phyloP scores from a whole-genome alignment of 192 early-diverging fungal species.

The Rhizophagus sp. region DNA sequence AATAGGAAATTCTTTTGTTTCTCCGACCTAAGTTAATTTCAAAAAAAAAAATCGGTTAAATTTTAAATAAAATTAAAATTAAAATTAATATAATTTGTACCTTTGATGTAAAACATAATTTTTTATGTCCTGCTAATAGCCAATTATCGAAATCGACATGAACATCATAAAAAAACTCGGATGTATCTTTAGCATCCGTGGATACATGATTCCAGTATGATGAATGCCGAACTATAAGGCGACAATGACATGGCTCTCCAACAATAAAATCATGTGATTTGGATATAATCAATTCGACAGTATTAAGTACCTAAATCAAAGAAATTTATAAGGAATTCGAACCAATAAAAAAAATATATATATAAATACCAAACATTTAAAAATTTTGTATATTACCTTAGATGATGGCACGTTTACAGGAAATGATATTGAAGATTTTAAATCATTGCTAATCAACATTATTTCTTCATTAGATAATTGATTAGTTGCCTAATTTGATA shows the following conservation, averaged over 20 bases:
- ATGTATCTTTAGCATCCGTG: slow-evolving; percentile 34
- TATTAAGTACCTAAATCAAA: slow-evolving; percentile 48
- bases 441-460: background rate
- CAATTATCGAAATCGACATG: slow-evolving; percentile 67
- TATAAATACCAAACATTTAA: too few species aligned
- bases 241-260: slow-evolving; percentile 58
- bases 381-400: slow-evolving; percentile 33
- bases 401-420: slow-evolving; percentile 48
- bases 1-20: slow-evolving; percentile 47
- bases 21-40: slow-evolving; percentile 41
- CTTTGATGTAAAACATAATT: slow-evolving; percentile 57
- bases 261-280: slow-evolving; percentile 45
- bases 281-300: slow-evolving; percentile 50
- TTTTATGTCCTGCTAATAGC: slow-evolving; percentile 64
- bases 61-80: background rate
- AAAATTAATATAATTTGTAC: slow-evolving; percentile 35
- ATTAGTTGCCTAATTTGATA: slow-evolving; percentile 4
- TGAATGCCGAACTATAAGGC: slow-evolving; percentile 52
- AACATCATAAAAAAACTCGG: slow-evolving; percentile 63
- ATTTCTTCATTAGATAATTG: background rate
- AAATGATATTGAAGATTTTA: slow-evolving; percentile 38
- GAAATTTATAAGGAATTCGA: background rate
- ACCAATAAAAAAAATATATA: background rate
- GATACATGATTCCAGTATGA: slow-evolving; percentile 47
- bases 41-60: background rate